These are phyloP conservation scores for Stentor coeruleus DNA, from an alignment of 73 alveolate genomes.

Conservation along the genomic window DNA sequence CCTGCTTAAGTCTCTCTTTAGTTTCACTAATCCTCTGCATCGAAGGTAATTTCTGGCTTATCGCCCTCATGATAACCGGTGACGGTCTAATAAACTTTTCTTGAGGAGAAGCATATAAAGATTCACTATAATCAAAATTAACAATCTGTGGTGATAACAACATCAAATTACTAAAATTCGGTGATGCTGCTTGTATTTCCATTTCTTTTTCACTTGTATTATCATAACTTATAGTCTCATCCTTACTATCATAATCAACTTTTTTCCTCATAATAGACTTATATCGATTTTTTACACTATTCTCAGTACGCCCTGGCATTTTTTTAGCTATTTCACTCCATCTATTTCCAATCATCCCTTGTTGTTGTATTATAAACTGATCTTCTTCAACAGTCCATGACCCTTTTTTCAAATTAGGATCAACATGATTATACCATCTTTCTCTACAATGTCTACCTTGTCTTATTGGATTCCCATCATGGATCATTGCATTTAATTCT, in stretches of 20 bases:
- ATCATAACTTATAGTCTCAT: neutral
- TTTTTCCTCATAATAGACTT: neutral
- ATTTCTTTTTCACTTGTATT: neutral
- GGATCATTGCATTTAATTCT: slow-evolving; percentile 21
- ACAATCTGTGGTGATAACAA: neutral
- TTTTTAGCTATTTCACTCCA: slow-evolving; percentile 70
- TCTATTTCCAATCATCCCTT: slow-evolving; percentile 70
- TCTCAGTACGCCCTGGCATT: slow-evolving; percentile 82
- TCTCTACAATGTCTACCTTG: slow-evolving; percentile 86
- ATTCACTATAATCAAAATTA: neutral
- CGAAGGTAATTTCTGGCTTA: neutral
- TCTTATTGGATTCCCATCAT: slow-evolving; percentile 31
- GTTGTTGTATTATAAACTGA: slow-evolving; percentile 53
- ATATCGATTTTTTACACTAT: slow-evolving; percentile 72
- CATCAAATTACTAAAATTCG: neutral
- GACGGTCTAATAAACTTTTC: too few relatives aligned
- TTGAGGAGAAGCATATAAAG: neutral
- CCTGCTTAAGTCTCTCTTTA: neutral
- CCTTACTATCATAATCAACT: neutral
- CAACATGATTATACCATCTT: slow-evolving; percentile 77
- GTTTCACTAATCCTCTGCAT: neutral
- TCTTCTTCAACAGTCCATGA: slow-evolving; percentile 77
- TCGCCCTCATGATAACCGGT: neutral
- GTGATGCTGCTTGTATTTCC: neutral
- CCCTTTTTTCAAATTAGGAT: slow-evolving; percentile 70